Conservation (phyloP, 108 stramenopile genomes). For the Pelagomonas calceolata region DNA sequence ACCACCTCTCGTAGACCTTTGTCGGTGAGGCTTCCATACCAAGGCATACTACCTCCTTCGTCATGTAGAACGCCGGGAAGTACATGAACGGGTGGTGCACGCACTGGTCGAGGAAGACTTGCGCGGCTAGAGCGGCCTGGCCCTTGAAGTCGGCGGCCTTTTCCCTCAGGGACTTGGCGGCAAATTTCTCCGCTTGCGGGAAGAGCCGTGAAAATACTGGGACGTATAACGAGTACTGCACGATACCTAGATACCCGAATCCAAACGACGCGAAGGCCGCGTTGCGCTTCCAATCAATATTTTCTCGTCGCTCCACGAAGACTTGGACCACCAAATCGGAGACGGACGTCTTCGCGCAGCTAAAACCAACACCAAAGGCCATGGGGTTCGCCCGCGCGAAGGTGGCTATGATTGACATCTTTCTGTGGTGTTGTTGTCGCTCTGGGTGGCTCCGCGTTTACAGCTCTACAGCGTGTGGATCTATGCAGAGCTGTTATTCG, state of each 20-base stretch:
- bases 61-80: conserved; percentile 77
- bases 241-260: conserved; percentile 69
- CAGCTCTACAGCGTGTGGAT: too few relatives aligned
- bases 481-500: too few relatives aligned
- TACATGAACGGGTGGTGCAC: conserved; percentile 78
- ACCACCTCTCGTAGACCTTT: conserved; percentile 41
- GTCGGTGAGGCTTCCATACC: conserved; percentile 48
- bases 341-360: conserved; percentile 62
- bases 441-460: too few relatives aligned
- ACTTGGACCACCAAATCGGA: conserved; percentile 1
- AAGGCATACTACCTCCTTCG: conserved; percentile 53
- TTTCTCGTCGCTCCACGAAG: background rate
- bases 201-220: conserved; percentile 64
- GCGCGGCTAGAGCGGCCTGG: conserved; percentile 33
- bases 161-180: conserved; percentile 47
- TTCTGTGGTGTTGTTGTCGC: too few relatives aligned
- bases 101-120: conserved; percentile 54
- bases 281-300: conserved; percentile 43
- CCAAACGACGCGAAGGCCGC: conserved; percentile 75
- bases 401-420: too few relatives aligned
- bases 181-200: conserved; percentile 59
- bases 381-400: conserved; percentile 59
- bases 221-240: conserved; percentile 70
- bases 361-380: conserved; percentile 66
- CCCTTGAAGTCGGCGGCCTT: conserved; percentile 60